Percentiles rank a stretch among this genome's conserved stretches.
phyloP scores from a whole-genome alignment of 495 filamentous ascomycete genomes.

The Podospora sp. region DNA sequence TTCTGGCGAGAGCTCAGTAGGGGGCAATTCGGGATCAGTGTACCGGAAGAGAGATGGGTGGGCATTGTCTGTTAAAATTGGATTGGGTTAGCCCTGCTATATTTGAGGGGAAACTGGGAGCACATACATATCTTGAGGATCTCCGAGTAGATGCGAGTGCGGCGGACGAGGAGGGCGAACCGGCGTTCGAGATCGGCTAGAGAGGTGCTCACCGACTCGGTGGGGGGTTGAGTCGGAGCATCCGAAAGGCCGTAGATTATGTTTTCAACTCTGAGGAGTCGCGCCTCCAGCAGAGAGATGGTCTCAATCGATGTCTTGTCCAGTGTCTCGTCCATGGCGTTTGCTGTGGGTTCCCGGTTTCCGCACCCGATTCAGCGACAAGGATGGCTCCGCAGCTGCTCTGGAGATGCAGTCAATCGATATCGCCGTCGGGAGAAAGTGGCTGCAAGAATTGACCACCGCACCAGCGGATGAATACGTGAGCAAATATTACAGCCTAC shows the following conservation, averaged over 20 bases:
- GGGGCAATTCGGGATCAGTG: conserved; percentile 34
- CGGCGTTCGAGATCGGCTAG: conserved; percentile 67
- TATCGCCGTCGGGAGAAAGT: neutral
- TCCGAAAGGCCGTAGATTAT: conserved; percentile 58
- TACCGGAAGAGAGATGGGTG: conserved; percentile 53
- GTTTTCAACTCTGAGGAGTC: conserved; percentile 73
- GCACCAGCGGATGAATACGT: neutral
- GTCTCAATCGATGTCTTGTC: conserved; percentile 62
- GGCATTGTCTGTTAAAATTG: conserved; percentile 39
- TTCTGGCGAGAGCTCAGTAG: conserved; percentile 46
- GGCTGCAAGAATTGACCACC: neutral
- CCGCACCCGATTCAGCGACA: neutral
- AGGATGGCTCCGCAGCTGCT: neutral
- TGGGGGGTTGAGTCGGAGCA: conserved; percentile 40
- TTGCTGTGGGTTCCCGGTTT: neutral
- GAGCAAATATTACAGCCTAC: neutral
- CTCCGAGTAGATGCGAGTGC: conserved; percentile 49
- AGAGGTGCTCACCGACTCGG: conserved; percentile 50
- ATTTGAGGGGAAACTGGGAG: neutral
- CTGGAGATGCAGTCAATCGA: neutral
- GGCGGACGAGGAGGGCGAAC: conserved; percentile 42
- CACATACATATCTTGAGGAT: conserved; percentile 53
- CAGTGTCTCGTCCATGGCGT: conserved; percentile 48
- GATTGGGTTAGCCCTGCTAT: conserved; percentile 16
- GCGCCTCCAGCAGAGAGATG: conserved; percentile 74